Evolutionary conservation across 352 stramenopile genomes (phyloP).

Genomic region (Globisporangium sylvaticum): DNA sequence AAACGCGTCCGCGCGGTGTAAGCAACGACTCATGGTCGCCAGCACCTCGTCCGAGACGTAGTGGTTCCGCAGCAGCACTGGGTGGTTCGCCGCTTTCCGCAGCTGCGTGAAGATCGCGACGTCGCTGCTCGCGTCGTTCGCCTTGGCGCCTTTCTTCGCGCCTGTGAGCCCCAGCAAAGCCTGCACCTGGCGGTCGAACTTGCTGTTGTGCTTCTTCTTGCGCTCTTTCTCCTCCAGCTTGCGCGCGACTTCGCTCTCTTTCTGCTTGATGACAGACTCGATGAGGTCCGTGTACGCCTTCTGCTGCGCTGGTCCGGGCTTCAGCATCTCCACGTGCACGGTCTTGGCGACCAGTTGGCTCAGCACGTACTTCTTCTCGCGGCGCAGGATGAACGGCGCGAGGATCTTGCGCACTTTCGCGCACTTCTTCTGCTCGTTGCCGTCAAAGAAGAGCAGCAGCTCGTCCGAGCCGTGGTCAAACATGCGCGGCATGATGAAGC

Average conservation of each 20-base stretch:
- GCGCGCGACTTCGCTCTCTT: conserved; percentile 36
- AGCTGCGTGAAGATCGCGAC: conserved; percentile 93
- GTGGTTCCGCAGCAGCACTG: conserved; percentile 90
- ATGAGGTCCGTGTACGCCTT: conserved; percentile 86
- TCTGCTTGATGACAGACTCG: conserved; percentile 62
- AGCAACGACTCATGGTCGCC: conserved; percentile 69
- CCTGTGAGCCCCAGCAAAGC: conserved; percentile 29
- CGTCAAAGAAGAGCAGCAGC: conserved; percentile 78
- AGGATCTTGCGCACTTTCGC: conserved; percentile 91
- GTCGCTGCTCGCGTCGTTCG: conserved; percentile 31
- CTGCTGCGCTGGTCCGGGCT: conserved; percentile 67
- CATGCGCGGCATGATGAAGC: conserved; percentile 91
- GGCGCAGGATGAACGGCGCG: conserved; percentile 95
- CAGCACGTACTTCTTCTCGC: conserved; percentile 95
- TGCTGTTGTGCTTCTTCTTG: conserved; percentile 53
- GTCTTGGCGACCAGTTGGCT: conserved; percentile 89
- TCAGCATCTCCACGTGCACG: conserved; percentile 77
- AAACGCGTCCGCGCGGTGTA: conserved; percentile 83
- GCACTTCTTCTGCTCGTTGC: conserved; percentile 74
- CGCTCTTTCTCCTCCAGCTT: conserved; percentile 51
- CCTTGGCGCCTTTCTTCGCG: conserved; percentile 10
- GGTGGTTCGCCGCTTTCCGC: conserved; percentile 97
- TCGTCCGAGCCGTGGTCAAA: conserved; percentile 84
- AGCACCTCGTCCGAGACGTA: conserved; percentile 71
- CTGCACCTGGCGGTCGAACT: conserved; percentile 42